phyloP scores from a whole-genome alignment of 139 green algal genomes.

The Chlorella sorokiniana region DNA sequence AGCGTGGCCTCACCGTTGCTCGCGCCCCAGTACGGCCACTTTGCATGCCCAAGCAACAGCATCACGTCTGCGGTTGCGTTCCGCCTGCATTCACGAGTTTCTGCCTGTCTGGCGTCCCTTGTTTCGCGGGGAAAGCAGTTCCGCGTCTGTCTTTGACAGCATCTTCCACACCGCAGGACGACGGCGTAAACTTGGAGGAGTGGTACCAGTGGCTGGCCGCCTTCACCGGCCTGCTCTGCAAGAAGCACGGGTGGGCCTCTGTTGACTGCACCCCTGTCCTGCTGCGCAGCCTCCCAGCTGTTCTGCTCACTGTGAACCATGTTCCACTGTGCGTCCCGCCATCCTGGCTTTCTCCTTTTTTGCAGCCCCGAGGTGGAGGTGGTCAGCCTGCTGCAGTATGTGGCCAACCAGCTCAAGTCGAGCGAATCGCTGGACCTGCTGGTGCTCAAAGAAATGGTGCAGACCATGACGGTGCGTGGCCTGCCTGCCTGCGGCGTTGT shows the following conservation, averaged over 20 bases:
- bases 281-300: background rate
- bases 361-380: conserved; percentile 55
- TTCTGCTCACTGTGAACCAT: background rate
- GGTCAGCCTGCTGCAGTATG: conserved; percentile 62
- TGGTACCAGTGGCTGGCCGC: conserved; percentile 73
- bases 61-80: too few relatives aligned
- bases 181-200: conserved; percentile 80
- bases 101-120: background rate
- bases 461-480: conserved; percentile 57
- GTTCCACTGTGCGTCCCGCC: background rate
- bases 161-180: conserved; percentile 60
- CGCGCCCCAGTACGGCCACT: too few relatives aligned
- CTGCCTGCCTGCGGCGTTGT: background rate
- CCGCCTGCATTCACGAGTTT: background rate
- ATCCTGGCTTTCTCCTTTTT: background rate
- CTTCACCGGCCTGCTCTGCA: conserved; percentile 69
- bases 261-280: background rate
- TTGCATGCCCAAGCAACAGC: too few relatives aligned
- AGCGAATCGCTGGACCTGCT: conserved; percentile 75
- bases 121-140: background rate
- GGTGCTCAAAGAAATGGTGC: conserved; percentile 69
- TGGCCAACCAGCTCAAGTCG: conserved; percentile 74
- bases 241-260: conserved; percentile 36
- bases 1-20: too few relatives aligned
- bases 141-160: background rate